Percentiles rank a stretch among this genome's conserved stretches.
Conservation (phyloP, 148 eudicot species). For the Chenopodium suecicum region DNA sequence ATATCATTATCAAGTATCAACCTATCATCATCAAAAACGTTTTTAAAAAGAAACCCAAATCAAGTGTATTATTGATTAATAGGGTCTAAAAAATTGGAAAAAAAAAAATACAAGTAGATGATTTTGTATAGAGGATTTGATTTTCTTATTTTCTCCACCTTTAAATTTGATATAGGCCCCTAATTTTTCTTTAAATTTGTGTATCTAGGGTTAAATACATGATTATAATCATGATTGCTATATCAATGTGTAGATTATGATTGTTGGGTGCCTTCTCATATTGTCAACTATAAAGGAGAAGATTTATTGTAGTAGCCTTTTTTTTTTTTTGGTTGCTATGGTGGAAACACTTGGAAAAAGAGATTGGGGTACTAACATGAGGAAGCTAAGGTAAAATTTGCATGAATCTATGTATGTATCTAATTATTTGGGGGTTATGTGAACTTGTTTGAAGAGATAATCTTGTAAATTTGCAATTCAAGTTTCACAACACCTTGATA, state of each 20-base stretch:
- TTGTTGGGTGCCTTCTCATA: not conserved
- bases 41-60: slow-evolving; percentile 7
- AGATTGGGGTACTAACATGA: no score
- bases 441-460: not conserved
- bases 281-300: not conserved
- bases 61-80: not conserved
- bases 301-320: slow-evolving; percentile 1
- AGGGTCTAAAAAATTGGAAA: not conserved
- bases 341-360: not conserved
- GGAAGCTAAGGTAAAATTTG: not conserved
- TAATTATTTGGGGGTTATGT: not conserved
- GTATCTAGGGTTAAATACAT: slow-evolving; percentile 6
- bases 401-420: not conserved
- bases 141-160: not conserved
- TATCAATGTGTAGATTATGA: not conserved
- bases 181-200: not conserved
- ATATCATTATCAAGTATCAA: slow-evolving; percentile 3
- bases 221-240: slow-evolving; percentile 14
- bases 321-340: not conserved
- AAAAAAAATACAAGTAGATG: not conserved
- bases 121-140: slow-evolving; percentile 21
- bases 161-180: not conserved
- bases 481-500: not conserved
- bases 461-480: not conserved
- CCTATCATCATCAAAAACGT: not conserved